Evolutionary conservation across 352 stramenopile species (phyloP), one percentile per base, ranked within the genome.

Genomic region (Phytophthora citricola): DNA sequence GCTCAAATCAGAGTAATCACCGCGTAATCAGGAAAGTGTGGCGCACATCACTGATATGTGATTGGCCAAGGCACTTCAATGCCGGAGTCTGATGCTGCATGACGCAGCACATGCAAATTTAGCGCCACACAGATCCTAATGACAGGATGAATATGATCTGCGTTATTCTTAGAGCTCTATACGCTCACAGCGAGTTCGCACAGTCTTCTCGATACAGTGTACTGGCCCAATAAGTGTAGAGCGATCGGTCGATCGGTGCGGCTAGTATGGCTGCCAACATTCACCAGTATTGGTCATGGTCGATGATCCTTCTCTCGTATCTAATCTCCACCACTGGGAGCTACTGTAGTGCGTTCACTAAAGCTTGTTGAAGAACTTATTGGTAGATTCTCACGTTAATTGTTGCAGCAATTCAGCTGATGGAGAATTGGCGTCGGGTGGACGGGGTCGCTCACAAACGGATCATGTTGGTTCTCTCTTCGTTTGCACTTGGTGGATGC

Each of bases 351-450:
- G 63, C 46, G 79, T 78, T 20, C 36, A 31, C 9, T 36, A 36
- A 36, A 36, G 31, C 31, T 14, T 36, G 14, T 36, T 36, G 31
- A 36, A 11, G 10, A 12, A 12, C 8, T 11, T 36, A 36, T 9
- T 36, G 31, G 31, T 36, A 47, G 31, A 3, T 50, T 0, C 36
- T 62, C 15, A 62, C 7, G 8, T n/a, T n/a, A 39, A 14, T 17
- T 45, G 20, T 46, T 48, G n/a, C 38, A 90, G 81, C 79, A 17
- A 88, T 90, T 50, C 81, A 90, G 58, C 53, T 90, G 29, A 90
- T 90, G 81, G 81, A 90, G 46, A 82, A 88, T 47, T 90, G 81
- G 81, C 81, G 79, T 9, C 48, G 31, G 52, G 27, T 72, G 59
- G 58, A 74, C 54, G 40, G 57, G 15, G 26, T 60, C 17, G 6